Percentiles rank a stretch among this genome's conserved stretches.
Conservation (phyloP, 768 basidiomycete genomes). For the Lactarius quietus region DNA sequence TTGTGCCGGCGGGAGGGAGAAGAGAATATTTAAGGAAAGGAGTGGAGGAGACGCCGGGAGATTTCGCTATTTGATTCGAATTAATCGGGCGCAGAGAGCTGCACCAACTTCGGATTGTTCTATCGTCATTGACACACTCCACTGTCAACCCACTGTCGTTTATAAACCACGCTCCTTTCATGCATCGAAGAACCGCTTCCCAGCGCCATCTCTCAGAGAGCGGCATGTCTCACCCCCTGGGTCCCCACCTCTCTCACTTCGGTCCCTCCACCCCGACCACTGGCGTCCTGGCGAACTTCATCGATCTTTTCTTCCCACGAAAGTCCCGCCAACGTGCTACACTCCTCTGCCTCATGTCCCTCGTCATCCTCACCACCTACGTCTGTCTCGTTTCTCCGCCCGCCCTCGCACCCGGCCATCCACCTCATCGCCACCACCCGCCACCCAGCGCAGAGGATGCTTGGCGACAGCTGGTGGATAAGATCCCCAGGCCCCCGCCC, state of each 20-base stretch:
- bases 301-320: slow-evolving; percentile 20
- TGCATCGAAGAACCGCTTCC: slow-evolving; percentile 24
- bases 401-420: neutral
- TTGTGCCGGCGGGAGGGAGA: neutral
- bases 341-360: slow-evolving; percentile 23
- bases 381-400: slow-evolving; percentile 24
- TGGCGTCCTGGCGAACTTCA: slow-evolving; percentile 1
- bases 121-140: slow-evolving; percentile 4
- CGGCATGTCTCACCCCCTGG: slow-evolving; percentile 8
- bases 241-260: neutral
- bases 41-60: neutral
- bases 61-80: neutral
- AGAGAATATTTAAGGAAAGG: neutral
- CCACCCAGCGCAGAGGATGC: slow-evolving; percentile 5
- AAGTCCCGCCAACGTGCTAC: slow-evolving; percentile 23
- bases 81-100: neutral
- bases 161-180: slow-evolving; percentile 20
- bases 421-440: neutral
- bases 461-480: slow-evolving; percentile 19
- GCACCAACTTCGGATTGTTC: neutral
- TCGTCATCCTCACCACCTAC: slow-evolving; percentile 17
- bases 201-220: slow-evolving; percentile 10
- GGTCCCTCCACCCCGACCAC: neutral
- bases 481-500: slow-evolving; percentile 17
- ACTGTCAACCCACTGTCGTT: slow-evolving; percentile 1